Evolutionary conservation across 306 rosid species (phyloP), one percentile per base, ranked within the genome.

Genomic region (Quercus dentata): DNA sequence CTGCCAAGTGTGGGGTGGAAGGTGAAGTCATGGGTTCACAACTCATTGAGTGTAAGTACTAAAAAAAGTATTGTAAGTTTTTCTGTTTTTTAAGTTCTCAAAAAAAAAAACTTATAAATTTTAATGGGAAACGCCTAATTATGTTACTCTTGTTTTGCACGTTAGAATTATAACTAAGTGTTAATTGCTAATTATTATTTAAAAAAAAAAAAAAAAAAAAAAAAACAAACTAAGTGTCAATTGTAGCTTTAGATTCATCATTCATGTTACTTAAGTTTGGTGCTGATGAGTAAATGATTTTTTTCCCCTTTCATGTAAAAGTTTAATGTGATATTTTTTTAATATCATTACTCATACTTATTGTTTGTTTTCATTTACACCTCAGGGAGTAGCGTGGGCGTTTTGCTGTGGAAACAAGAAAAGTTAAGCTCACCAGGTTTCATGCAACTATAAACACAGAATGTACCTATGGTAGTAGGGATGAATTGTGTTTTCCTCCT

Each of bases 371-470:
- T 70, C 52, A 71, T 73, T 38, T 51, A 14, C 30, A 19, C 1
- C 18, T 27, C 87, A 84, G 88, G 88, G 87, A 82, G 76, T 84
- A 78, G 81, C 11, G 74, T 28, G 74, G 51, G n/a, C 69, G 44
- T 58, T 49, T 54, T 80, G 76, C 83, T 74, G 84, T 82, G 83
- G 83, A 73, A 74, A 65, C 82, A 56, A 75, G 81, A 76, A n/a
- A 33, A 21, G 63, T 14, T 38, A 17, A 38, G 41, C 59, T 59
- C 62, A 56, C 35, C 59, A 12, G 77, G 78, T 83, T 18, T 77
- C 80, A 68, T 59, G 79, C 38, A 64, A 19, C 64, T 44, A 74
- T 30, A 67, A 62, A 68, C 56, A 62, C 58, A 57, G 56, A 76
- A 46, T 63, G 52, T 80, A 33, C 79, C 21, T 76, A 27, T 71